Percentiles rank a stretch among this genome's conserved stretches.
Evolutionary conservation across 1,139 yeast species (phyloP).

Genomic region (Zygosaccharomyces sapae): DNA sequence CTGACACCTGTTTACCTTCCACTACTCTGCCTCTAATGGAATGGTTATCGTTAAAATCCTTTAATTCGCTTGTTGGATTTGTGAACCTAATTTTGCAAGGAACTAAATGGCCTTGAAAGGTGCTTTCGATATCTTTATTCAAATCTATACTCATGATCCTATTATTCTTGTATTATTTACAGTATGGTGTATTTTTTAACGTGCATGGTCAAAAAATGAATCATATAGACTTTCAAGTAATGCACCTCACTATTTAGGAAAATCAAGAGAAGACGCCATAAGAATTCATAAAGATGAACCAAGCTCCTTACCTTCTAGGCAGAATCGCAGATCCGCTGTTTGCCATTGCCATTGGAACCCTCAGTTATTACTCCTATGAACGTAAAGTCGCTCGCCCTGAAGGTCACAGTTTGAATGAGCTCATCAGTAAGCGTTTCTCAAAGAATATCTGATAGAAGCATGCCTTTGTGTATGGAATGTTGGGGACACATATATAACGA

Average conservation of each 20-base stretch:
- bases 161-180: not conserved
- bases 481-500: not conserved
- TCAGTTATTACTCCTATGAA: conserved; percentile 60
- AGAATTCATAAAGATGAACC: conserved; percentile 13
- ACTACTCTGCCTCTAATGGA: conserved; percentile 28
- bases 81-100: conserved; percentile 25
- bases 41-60: conserved; percentile 4
- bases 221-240: not conserved
- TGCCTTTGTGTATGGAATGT: not conserved
- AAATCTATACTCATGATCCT: conserved; percentile 1
- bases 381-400: conserved; percentile 49
- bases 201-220: not conserved
- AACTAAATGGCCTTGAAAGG: conserved; percentile 18
- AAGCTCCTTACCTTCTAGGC: conserved; percentile 27
- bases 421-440: conserved; percentile 38
- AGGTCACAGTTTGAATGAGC: conserved; percentile 55
- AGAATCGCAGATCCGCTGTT: conserved; percentile 51
- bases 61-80: conserved; percentile 24
- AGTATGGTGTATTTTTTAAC: not conserved
- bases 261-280: not conserved
- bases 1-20: conserved; percentile 19
- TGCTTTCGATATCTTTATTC: not conserved
- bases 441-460: not conserved
- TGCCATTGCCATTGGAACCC: conserved; percentile 54
- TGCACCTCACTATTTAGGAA: not conserved